These are phyloP conservation scores for Pseudotulostoma volvatum DNA, from an alignment of 495 filamentous ascomycete species.

Conservation along the genomic window DNA sequence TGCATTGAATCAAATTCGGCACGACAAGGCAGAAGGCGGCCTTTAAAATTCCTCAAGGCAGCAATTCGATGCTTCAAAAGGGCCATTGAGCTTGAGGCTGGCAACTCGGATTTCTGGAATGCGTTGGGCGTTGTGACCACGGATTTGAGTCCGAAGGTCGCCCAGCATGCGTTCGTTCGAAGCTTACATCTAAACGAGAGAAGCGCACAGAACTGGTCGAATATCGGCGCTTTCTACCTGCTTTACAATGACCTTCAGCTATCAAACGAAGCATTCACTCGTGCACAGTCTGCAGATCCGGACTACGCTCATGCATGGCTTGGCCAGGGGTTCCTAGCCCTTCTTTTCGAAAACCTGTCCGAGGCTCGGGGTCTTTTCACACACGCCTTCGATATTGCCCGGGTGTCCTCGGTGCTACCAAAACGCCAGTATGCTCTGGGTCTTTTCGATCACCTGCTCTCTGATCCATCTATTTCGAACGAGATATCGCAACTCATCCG, in stretches of 20 bases:
- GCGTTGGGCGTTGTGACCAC: conserved; percentile 82
- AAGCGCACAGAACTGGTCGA: conserved; percentile 73
- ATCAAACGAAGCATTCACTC: conserved; percentile 75
- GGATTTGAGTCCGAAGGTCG: conserved; percentile 64
- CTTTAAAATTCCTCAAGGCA: conserved; percentile 55
- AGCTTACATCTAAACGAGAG: conserved; percentile 83
- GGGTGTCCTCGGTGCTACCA: conserved; percentile 49
- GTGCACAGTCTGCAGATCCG: conserved; percentile 84
- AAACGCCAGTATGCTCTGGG: conserved; percentile 64
- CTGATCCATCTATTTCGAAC: conserved; percentile 35
- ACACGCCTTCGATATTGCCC: conserved; percentile 89
- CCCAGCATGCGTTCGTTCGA: conserved; percentile 89
- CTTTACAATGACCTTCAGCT: conserved; percentile 67
- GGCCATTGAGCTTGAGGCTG: conserved; percentile 87
- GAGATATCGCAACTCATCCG: conserved; percentile 47
- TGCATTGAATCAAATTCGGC: conserved; percentile 34
- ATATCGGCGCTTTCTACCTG: conserved; percentile 72
- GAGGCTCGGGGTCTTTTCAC: conserved; percentile 76
- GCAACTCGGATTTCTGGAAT: conserved; percentile 97
- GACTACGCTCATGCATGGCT: conserved; percentile 88
- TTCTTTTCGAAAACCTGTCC: conserved; percentile 48
- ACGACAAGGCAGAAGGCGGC: conserved; percentile 22
- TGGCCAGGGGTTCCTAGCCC: conserved; percentile 75
- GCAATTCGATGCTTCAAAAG: conserved; percentile 88
- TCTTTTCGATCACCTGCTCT: conserved; percentile 59